phyloP scores from a whole-genome alignment of 495 filamentous ascomycete genomes.

The Lasiosphaeria hispida region DNA sequence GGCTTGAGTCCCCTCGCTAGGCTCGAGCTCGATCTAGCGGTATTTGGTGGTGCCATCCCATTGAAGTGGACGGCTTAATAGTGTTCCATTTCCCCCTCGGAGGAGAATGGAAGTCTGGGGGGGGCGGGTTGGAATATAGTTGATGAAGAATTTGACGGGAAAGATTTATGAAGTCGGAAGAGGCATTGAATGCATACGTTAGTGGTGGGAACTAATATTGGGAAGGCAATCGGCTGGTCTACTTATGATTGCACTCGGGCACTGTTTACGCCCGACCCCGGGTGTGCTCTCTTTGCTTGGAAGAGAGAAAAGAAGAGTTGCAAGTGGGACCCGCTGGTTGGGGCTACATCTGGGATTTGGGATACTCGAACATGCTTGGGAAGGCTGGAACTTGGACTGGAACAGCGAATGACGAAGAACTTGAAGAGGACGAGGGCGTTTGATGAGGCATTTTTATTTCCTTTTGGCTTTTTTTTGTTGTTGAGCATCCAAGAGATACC shows the following conservation, averaged over 20 bases:
- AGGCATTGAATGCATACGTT: no score
- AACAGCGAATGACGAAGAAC: no score
- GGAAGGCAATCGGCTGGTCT: background rate
- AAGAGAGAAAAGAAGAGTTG: no score
- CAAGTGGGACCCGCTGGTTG: background rate
- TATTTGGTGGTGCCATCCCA: no score
- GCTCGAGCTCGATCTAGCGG: no score
- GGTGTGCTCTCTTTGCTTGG: background rate
- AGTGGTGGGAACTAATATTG: background rate
- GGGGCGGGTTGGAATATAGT: no score
- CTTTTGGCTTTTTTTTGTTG: constrained; percentile 1
- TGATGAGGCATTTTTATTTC: background rate
- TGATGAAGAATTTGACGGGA: background rate
- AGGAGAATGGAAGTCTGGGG: no score
- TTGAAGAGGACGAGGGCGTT: background rate
- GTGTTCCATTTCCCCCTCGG: no score
- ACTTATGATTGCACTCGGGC: background rate
- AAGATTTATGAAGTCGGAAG: background rate
- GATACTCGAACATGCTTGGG: no score
- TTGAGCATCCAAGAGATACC: constrained; percentile 9
- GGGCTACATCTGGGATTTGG: background rate
- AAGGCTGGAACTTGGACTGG: no score
- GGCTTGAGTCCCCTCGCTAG: no score
- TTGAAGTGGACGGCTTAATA: no score
- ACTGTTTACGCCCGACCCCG: background rate